A percentile compares a stretch with the other conserved stretches of the same genome.
These are phyloP conservation scores for Coemansia sp. DNA, from an alignment of 192 early-diverging fungal species.

Conservation along the genomic window DNA sequence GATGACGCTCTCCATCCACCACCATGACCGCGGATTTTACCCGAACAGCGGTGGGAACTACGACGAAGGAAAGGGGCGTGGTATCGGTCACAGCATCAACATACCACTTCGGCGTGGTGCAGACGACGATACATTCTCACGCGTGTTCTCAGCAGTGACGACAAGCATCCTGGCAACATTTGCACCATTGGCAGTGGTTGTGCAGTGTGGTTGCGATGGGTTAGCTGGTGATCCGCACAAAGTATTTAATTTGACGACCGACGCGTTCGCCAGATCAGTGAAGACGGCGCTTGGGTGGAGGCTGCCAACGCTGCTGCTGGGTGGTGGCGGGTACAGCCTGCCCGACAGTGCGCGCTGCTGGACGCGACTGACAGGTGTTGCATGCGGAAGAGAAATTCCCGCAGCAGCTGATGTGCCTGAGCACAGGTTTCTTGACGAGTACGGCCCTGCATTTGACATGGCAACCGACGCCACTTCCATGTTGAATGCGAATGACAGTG, in stretches of 20 bases:
- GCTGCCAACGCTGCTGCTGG: slow-evolving; percentile 33
- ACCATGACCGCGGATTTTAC: slow-evolving; percentile 90
- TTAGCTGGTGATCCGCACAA: slow-evolving; percentile 50
- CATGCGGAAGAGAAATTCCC: slow-evolving; percentile 33
- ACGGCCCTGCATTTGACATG: slow-evolving; percentile 48
- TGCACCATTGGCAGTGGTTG: slow-evolving; percentile 78
- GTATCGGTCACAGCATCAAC: slow-evolving; percentile 85
- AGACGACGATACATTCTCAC: slow-evolving; percentile 79
- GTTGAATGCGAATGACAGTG: slow-evolving; percentile 27
- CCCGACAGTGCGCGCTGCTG: slow-evolving; percentile 91
- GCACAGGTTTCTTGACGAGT: slow-evolving; percentile 67
- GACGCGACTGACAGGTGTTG: slow-evolving; percentile 88
- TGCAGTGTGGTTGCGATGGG: slow-evolving; percentile 81
- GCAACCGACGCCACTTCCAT: slow-evolving; percentile 15
- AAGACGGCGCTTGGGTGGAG: slow-evolving; percentile 10
- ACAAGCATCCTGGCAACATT: slow-evolving; percentile 68
- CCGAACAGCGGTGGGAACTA: slow-evolving; percentile 82
- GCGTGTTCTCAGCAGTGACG: slow-evolving; percentile 75
- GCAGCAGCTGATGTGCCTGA: slow-evolving; percentile 58
- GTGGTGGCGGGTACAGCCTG: slow-evolving; percentile 86
- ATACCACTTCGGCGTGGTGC: slow-evolving; percentile 86
- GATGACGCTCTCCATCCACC: slow-evolving; percentile 97
- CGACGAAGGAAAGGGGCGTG: slow-evolving; percentile 75
- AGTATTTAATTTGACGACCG: slow-evolving; percentile 40
- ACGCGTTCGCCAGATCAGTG: slow-evolving; percentile 29